Percentiles rank a stretch among this genome's conserved stretches.
Evolutionary conservation across 108 stramenopile species (phyloP).

Genomic region (Cyclotella atomus): DNA sequence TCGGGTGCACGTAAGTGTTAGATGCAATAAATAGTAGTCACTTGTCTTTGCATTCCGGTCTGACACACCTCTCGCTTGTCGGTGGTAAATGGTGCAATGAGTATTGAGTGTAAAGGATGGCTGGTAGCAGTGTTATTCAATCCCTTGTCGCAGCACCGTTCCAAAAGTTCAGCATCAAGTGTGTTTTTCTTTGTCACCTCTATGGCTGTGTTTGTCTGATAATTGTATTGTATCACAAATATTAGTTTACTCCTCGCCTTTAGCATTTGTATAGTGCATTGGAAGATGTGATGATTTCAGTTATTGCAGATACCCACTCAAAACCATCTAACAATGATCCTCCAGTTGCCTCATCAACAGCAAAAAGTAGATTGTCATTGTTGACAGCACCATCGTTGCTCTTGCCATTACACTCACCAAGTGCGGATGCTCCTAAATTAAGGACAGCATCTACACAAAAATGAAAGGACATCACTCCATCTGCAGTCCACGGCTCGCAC

Average conservation of each 20-base stretch:
- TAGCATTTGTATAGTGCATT: background rate
- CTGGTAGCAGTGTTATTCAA: too few species aligned
- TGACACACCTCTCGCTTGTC: too few species aligned
- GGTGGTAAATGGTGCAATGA: too few species aligned
- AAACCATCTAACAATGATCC: conserved; percentile 40
- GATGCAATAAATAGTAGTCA: too few species aligned
- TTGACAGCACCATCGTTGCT: background rate
- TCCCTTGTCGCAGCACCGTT: too few species aligned
- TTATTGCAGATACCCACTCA: conserved; percentile 32
- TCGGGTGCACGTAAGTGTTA: too few species aligned
- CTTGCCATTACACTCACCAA: conserved; percentile 1
- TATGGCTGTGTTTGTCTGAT: background rate
- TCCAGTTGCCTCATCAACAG: conserved; percentile 42
- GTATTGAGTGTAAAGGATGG: too few species aligned
- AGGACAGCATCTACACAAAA: conserved; percentile 24
- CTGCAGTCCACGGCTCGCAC: conserved; percentile 29
- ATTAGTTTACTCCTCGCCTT: background rate
- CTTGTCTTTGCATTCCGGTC: too few species aligned
- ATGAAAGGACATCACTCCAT: conserved; percentile 36
- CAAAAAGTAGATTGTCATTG: conserved; percentile 12
- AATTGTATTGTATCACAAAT: background rate
- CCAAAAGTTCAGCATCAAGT: too few species aligned
- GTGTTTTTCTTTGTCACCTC: too few species aligned
- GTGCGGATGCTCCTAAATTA: conserved; percentile 29
- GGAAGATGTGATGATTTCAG: background rate